Percentiles rank a stretch among this genome's conserved stretches.
Evolutionary conservation across 331 rosid genomes (phyloP).

Genomic region (Spiraea crenata): DNA sequence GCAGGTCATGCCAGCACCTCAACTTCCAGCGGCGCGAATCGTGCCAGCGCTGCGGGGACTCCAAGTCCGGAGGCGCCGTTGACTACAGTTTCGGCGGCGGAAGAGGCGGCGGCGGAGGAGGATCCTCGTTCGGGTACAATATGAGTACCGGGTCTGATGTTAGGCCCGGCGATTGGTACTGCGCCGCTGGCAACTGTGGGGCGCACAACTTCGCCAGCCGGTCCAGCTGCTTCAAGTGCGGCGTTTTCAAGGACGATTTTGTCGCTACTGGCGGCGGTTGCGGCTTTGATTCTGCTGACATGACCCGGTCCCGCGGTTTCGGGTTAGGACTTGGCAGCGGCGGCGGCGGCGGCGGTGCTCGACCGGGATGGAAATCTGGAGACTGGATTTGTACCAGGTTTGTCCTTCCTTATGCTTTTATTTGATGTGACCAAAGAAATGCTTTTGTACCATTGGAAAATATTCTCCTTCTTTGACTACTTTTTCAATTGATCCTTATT

Average conservation of each 20-base stretch:
- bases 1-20: conserved; percentile 94
- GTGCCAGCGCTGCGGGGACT: conserved; percentile 92
- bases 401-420: too few species aligned
- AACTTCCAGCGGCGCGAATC: conserved; percentile 95
- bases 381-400: conserved; percentile 96
- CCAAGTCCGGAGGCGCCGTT: conserved; percentile 42
- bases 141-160: conserved; percentile 66
- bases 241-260: conserved; percentile 80
- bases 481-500: conserved; percentile 25
- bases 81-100: conserved; percentile 58
- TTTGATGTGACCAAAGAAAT: background rate
- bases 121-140: conserved; percentile 59
- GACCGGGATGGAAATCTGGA: conserved; percentile 96
- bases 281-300: conserved; percentile 53
- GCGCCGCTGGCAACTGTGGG: conserved; percentile 71
- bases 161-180: conserved; percentile 95
- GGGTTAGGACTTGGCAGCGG: conserved; percentile 25
- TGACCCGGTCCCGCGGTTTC: conserved; percentile 53
- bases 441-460: background rate
- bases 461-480: conserved; percentile 45
- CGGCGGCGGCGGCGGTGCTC: conserved; percentile 30
- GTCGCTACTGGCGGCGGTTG: conserved; percentile 36
- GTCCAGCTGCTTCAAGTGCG: conserved; percentile 97
- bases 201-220: conserved; percentile 95
- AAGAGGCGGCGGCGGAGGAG: conserved; percentile 63